Evolutionary conservation across 1,284 basidiomycete genomes (phyloP), one percentile per base, ranked within the genome.

Genomic region (Heliocybe sulcata): DNA sequence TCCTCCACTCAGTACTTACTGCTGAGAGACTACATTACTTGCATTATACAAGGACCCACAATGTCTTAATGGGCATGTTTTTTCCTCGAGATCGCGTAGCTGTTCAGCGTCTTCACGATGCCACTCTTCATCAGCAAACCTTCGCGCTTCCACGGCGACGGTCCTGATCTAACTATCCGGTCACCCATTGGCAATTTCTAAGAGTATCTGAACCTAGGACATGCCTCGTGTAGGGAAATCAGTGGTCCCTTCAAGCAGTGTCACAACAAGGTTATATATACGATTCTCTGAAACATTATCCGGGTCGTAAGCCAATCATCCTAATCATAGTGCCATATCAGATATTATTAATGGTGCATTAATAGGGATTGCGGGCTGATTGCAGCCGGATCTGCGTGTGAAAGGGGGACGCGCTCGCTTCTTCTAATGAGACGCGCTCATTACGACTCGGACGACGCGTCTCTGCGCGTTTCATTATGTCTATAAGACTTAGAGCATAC

Each of bases 391-490:
- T 25, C 47, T 25, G 27, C 47, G 47, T 29, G 47, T 25, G 47
- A 49, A 49, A 11, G 22, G 16, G 8, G 12, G 47, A 3, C 27
- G 22, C 47, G 47, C 20, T 16, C 38, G 47, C 12, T 26, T 25
- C 47, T 25, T 4, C 47, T 49, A 49, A 49, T 49, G 47, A 49
- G 20, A 49, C 47, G 47, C 47, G 47, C 23, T 49, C 47, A 49
- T 49, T 49, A 26, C 22, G 47, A 25, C 8, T 26, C 23, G 47
- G 27, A 16, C 47, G 47, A 49, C 47, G 47, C 47, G 47, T 49
- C 27, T 49, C n/a, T 14, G 25, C 47, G 47, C 47, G 47, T 49
- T 22, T 49, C 22, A 26, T 49, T 25, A 26, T 12, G 23, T 49
- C 14, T 49, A 29, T 22, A 25, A 20, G 47, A 6, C 12, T 11